These are phyloP conservation scores for Sarocladiaceae sp. DNA, from an alignment of 2,329 filamentous ascomycete species.

Conservation along the genomic window DNA sequence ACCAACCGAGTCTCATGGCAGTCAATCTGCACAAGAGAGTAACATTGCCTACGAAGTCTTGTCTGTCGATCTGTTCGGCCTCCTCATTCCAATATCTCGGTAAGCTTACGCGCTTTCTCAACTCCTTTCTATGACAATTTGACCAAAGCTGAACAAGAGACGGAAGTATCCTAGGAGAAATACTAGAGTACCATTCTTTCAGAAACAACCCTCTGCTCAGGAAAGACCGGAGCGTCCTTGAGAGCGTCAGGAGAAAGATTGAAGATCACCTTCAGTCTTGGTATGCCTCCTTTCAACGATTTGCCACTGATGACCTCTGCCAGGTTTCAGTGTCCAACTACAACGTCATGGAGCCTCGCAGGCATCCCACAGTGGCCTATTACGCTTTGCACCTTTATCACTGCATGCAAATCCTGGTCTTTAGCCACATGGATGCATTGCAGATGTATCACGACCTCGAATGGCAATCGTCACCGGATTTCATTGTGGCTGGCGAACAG, in stretches of 20 bases:
- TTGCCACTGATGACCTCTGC: not conserved
- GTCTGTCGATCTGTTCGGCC: not conserved
- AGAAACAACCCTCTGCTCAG: not conserved
- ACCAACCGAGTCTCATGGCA: not conserved
- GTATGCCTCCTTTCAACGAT: not conserved
- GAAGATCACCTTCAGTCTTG: not conserved
- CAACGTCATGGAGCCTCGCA: not conserved
- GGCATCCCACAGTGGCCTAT: not conserved
- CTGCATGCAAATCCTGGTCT: not conserved
- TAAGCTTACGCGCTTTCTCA: not conserved
- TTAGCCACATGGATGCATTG: conserved; percentile 1
- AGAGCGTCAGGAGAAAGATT: not conserved
- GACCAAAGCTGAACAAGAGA: no score
- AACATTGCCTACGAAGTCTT: not conserved
- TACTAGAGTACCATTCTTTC: not conserved
- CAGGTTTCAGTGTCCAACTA: not conserved
- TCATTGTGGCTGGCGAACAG: not conserved
- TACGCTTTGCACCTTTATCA: not conserved
- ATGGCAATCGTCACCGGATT: not conserved
- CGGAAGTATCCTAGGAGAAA: not conserved
- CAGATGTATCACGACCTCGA: conserved; percentile 1
- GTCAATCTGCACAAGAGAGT: not conserved
- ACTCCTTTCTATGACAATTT: no score
- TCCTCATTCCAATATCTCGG: conserved; percentile 1
- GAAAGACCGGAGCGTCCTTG: not conserved